A percentile compares a stretch with the other conserved stretches of the same genome.
phyloP scores from a whole-genome alignment of 148 eudicot species.

The Pouteria glomerata region DNA sequence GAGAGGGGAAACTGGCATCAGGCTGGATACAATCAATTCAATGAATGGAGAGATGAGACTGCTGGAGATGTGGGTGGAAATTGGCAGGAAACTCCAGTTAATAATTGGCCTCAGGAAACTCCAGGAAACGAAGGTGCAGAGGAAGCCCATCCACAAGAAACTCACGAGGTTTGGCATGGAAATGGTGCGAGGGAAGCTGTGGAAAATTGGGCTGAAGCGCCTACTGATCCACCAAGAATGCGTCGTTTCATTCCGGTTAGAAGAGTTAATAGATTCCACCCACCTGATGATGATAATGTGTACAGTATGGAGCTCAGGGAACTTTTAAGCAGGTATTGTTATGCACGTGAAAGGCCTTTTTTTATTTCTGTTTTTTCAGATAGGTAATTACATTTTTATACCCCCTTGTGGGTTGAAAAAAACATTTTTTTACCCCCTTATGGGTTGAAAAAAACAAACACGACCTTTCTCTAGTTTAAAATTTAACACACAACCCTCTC shows the following conservation, averaged over 20 bases:
- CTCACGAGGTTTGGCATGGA: conserved; percentile 51
- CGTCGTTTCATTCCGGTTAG: conserved; percentile 49
- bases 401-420: too few species aligned
- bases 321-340: conserved; percentile 73
- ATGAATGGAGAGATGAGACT: conserved; percentile 46
- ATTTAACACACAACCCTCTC: too few species aligned
- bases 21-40: conserved; percentile 34
- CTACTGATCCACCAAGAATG: conserved; percentile 57
- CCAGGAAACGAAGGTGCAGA: conserved; percentile 36
- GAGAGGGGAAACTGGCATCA: conserved; percentile 42
- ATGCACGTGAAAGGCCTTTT: neutral
- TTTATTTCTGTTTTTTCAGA: too few species aligned
- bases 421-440: too few species aligned
- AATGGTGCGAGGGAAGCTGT: conserved; percentile 40
- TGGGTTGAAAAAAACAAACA: too few species aligned
- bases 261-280: conserved; percentile 72
- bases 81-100: conserved; percentile 44
- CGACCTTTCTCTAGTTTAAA: too few species aligned
- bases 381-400: too few species aligned
- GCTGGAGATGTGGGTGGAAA: conserved; percentile 32
- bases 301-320: conserved; percentile 99
- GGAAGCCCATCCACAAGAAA: conserved; percentile 31
- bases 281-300: conserved; percentile 90
- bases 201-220: conserved; percentile 58
- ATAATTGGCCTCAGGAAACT: conserved; percentile 43